phyloP scores from a whole-genome alignment of 345 rosid species.

The Rhizophora mangle region DNA sequence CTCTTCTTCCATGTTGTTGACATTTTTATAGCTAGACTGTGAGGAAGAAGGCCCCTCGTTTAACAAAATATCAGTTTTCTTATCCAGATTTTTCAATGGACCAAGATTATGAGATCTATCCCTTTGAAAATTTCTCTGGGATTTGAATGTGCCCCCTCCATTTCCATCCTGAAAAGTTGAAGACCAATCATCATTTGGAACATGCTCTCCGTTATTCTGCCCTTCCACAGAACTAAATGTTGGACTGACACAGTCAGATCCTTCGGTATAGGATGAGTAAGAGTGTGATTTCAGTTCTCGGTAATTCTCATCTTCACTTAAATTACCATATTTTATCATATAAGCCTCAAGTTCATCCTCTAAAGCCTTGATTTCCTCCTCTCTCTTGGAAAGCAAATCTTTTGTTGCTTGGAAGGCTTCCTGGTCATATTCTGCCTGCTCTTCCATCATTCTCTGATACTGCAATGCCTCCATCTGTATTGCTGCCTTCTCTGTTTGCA shows the following conservation, averaged over 20 bases:
- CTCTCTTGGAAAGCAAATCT: conserved; percentile 49
- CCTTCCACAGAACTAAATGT: conserved; percentile 17
- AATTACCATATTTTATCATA: conserved; percentile 49
- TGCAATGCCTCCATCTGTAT: conserved; percentile 98
- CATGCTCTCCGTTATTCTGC: conserved; percentile 19
- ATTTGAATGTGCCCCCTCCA: conserved; percentile 14
- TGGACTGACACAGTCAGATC: conserved; percentile 20
- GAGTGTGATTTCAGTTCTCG: conserved; percentile 23
- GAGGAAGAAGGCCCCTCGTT: conserved; percentile 21
- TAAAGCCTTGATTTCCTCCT: conserved; percentile 53
- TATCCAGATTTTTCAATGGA: conserved; percentile 23
- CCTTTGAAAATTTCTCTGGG: conserved; percentile 3
- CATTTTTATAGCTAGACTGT: conserved; percentile 23
- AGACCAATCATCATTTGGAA: neutral
- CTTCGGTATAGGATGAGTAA: conserved; percentile 23
- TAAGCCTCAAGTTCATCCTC: conserved; percentile 69
- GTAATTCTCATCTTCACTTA: conserved; percentile 27
- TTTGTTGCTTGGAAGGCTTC: conserved; percentile 69
- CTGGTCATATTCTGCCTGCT: conserved; percentile 86
- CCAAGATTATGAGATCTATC: conserved; percentile 17
- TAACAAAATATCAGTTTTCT: conserved; percentile 19
- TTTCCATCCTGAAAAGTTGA: conserved; percentile 15
- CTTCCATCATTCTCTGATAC: conserved; percentile 99
- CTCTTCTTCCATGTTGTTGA: conserved; percentile 19
- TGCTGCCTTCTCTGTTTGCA: conserved; percentile 86